Evolutionary conservation across 441 rosid genomes (phyloP).

Genomic region (Jatropha podagrica): DNA sequence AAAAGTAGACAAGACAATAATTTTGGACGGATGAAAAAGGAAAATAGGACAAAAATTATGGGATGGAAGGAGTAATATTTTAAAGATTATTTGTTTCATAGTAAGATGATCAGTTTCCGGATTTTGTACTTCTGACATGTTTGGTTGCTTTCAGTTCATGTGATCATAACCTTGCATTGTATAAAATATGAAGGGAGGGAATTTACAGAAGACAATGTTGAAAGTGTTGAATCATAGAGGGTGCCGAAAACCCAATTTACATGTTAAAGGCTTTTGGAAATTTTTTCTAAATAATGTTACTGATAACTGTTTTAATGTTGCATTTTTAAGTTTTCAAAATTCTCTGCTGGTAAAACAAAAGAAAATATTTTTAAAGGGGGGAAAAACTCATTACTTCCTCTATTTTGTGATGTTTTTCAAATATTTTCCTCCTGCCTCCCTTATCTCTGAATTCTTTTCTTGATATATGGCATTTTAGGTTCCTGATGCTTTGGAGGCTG

Average conservation of each 20-base stretch:
- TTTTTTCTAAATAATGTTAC: background rate
- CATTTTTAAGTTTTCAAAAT: background rate
- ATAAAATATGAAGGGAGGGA: background rate
- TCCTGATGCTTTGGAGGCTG: conserved; percentile 64
- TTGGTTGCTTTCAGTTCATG: background rate
- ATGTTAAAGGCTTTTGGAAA: background rate
- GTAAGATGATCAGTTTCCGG: background rate
- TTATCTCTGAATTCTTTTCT: conserved; percentile 16
- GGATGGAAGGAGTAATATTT: background rate
- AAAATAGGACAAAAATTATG: too few relatives aligned
- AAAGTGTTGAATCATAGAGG: background rate
- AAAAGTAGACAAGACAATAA: too few relatives aligned
- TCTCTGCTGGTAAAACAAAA: background rate
- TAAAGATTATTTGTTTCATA: conserved; percentile 3
- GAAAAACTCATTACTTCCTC: background rate
- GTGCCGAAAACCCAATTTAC: background rate
- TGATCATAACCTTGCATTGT: background rate
- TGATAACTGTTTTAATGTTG: background rate
- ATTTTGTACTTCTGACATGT: conserved; percentile 1
- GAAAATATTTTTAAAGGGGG: background rate
- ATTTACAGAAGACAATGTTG: background rate
- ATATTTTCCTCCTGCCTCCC: background rate
- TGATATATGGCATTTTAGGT: conserved; percentile 44
- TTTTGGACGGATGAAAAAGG: too few relatives aligned
- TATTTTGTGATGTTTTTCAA: conserved; percentile 8